Percentiles rank a stretch among this genome's conserved stretches.
Evolutionary conservation across 1,284 basidiomycete species (phyloP).

Genomic region (Ceratorhiza oryzae-sativae): DNA sequence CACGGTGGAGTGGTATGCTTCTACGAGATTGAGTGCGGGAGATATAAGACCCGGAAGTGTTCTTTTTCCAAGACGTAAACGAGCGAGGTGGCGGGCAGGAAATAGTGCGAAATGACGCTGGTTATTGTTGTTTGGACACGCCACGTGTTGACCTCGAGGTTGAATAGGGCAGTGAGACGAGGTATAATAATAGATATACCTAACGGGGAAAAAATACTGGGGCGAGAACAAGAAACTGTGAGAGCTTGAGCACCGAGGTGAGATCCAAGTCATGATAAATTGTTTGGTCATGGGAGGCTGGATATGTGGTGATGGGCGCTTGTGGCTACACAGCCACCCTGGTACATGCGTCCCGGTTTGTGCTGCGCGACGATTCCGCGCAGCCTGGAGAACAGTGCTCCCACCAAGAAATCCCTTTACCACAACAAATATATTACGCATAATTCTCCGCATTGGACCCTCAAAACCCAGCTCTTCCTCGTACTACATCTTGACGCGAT

Average conservation of each 20-base stretch:
- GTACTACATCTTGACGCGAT: no score
- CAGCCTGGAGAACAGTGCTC: no score
- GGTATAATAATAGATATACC: neutral
- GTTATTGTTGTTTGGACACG: neutral
- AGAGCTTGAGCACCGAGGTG: neutral
- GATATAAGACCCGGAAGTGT: neutral
- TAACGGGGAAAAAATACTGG: no score
- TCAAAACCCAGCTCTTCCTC: no score
- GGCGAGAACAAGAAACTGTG: no score
- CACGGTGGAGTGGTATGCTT: neutral
- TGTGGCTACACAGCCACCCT: neutral
- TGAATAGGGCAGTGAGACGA: no score
- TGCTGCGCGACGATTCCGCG: no score
- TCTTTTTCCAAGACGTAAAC: neutral
- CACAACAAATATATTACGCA: no score
- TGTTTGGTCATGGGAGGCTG: neutral
- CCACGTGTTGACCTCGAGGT: conserved; percentile 34
- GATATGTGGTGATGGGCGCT: neutral
- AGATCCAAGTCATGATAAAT: neutral
- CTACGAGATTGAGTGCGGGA: neutral
- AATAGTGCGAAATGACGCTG: neutral
- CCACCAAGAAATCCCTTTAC: no score
- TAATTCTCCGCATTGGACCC: no score
- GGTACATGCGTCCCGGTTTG: neutral
- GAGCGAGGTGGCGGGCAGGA: neutral